phyloP scores from a whole-genome alignment of 768 basidiomycete genomes.

The Leccinum arenicola region DNA sequence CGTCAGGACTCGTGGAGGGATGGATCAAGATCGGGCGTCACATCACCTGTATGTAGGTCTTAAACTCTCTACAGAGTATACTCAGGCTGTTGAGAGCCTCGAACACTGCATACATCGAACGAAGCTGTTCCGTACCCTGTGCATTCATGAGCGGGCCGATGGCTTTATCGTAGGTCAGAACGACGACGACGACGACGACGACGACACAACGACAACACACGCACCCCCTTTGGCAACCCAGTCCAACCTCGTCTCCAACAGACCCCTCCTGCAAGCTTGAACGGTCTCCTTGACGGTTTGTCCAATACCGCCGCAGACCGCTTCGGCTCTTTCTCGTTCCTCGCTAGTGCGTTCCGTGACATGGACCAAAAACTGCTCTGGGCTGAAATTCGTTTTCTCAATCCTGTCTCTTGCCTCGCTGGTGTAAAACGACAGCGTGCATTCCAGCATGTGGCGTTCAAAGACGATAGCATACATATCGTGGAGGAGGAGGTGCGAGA shows the following conservation, averaged over 20 bases:
- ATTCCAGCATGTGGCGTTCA: constrained; percentile 51
- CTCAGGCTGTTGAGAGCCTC: constrained; percentile 52
- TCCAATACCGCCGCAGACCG: constrained; percentile 43
- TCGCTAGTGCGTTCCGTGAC: constrained; percentile 46
- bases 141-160: constrained; percentile 50
- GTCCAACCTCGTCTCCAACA: constrained; percentile 43
- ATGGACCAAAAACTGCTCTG: constrained; percentile 54
- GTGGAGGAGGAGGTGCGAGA: constrained; percentile 55
- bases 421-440: constrained; percentile 52
- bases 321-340: constrained; percentile 54
- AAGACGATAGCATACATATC: constrained; percentile 54
- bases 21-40: background rate
- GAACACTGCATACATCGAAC: constrained; percentile 60
- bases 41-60: constrained; percentile 54
- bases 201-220: constrained; percentile 32
- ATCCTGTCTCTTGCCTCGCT: constrained; percentile 45
- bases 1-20: background rate
- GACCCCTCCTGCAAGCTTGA: constrained; percentile 50
- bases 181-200: constrained; percentile 35
- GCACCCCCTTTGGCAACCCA: constrained; percentile 44
- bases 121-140: constrained; percentile 43
- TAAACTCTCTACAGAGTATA: constrained; percentile 59
- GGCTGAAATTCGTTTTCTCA: constrained; percentile 31
- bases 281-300: constrained; percentile 49
- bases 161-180: constrained; percentile 36